Evolutionary conservation across 495 filamentous ascomycete species (phyloP), one percentile per base, ranked within the genome.

Genomic region (Geopyxis carbonaria): DNA sequence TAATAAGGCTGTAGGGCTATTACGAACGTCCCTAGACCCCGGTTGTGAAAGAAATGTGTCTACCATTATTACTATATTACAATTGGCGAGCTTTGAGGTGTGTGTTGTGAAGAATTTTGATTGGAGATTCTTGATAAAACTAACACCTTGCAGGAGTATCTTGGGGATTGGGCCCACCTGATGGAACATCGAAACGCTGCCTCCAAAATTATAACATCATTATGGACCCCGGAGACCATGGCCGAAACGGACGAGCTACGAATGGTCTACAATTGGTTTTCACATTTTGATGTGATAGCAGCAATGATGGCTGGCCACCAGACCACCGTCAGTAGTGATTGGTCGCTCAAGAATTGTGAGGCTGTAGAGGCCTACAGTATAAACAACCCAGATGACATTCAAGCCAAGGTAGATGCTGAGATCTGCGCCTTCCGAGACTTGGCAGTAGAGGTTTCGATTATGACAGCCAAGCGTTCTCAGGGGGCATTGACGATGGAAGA

Each of bases 11-110:
- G 74, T 97, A 21, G 72, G 67, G 15, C 56, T 83, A 10, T 67
- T 97, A 21, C 66, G 87, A 8, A 66, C 66, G 34, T 85, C 75
- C 8, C 57, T 95, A 29, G 68, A 68, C 27, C 76, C 70, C 31
- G 75, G 80, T 45, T 7, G 13, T 19, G 70, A 67, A 43, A 77
- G 81, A 48, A 77, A 50, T 27, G 64, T 78, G 23, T 71, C 78
- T n/a, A 93, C 76, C 8, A 57, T 97, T 23, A 60, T 93, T 38
- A 91, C 86, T 4, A 87, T 97, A 24, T 63, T 97, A 28, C 84
- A 94, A 45, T 72, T 95, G 28, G 86, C 85, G 31, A 86, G 76
- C 5, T 84, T 93, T 44, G 89, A 97, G 73, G 87, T 93, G 67
- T 40, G 40, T 14, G 22, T 29, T 38, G 15, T 16, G 40, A n/a